Evolutionary conservation across 352 stramenopile species (phyloP), one percentile per base, ranked within the genome.

Genomic region (Pythium scleroteichum): DNA sequence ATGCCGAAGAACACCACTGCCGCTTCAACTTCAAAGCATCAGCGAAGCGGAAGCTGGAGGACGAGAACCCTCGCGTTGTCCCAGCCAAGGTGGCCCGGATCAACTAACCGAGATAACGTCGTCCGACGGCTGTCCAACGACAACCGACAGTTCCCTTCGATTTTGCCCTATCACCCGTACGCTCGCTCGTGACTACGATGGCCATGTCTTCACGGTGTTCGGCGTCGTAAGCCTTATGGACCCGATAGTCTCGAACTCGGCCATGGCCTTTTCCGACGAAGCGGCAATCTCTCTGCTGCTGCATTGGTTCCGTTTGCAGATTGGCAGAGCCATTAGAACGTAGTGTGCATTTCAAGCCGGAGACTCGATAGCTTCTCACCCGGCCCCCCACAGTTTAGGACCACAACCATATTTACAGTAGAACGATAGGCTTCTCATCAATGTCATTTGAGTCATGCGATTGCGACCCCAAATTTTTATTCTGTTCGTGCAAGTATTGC

Each of bases 1-100:
- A 97, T 54, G 87, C 88, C 0, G 89, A 97, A 46, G 77, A 96
- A 59, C 90, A 97, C 82, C 73, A 76, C 32, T 97, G 88, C 68
- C 66, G 69, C 0, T 97, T 95, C 61, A 90, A 97, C 71, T 97
- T 96, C 56, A 94, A 93, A 62, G 76, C 70, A 23, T 75, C 81
- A 0, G 87, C 76, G 32, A 95, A 95, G 69, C 78, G 82, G 24
- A 91, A 94, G 50, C 71, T 97, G 0, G 76, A 88, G 61, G 80
- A 80, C 29, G 84, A 95, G 48, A 95, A 95, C 68, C 86, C 86
- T 3, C 71, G 79, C n/a, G 76, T 95, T 24, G 78, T 93, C 49
- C 84, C 86, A 13, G 53, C 66, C 10, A 95, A 95, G 69, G 77
- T 95, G 17, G 84, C 84, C 8, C 84, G 84, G n/a, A 95, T 95